A percentile compares a stretch with the other conserved stretches of the same genome.
Conservation (phyloP, 208 protist genomes). For the Trypanosoma cruzi region DNA sequence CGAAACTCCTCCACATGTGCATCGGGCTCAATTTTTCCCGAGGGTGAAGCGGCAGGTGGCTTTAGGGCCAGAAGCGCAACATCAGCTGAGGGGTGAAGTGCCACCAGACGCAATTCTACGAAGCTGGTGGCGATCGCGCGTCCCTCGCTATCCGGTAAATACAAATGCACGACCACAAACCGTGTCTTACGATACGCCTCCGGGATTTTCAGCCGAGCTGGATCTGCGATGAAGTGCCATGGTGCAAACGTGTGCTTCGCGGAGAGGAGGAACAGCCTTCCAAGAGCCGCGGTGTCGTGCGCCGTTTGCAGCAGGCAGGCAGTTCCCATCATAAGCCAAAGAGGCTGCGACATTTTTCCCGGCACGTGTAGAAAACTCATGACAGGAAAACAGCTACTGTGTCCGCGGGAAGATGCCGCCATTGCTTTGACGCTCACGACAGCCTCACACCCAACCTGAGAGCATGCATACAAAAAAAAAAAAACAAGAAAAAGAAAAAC, state of each 20-base stretch:
- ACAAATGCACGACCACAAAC: slow-evolving; percentile 61
- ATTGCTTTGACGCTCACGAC: background rate
- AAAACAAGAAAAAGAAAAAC: slow-evolving; percentile 1
- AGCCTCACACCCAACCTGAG: background rate
- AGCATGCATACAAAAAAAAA: background rate
- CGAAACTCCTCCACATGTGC: background rate
- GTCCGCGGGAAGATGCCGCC: background rate
- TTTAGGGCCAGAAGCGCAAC: slow-evolving; percentile 49
- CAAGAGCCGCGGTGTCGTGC: background rate
- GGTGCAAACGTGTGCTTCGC: slow-evolving; percentile 82
- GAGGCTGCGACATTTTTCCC: slow-evolving; percentile 73
- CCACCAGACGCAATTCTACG: slow-evolving; percentile 40
- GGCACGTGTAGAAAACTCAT: slow-evolving; percentile 82
- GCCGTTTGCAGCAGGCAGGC: slow-evolving; percentile 37
- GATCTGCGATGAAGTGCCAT: slow-evolving; percentile 59
- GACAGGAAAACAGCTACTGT: slow-evolving; percentile 44
- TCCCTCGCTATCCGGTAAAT: slow-evolving; percentile 33
- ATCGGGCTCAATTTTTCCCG: background rate
- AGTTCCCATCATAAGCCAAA: slow-evolving; percentile 89
- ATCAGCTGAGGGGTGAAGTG: slow-evolving; percentile 60
- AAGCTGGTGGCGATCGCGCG: slow-evolving; percentile 26
- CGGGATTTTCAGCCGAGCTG: slow-evolving; percentile 68
- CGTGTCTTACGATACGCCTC: slow-evolving; percentile 72
- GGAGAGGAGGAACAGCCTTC: slow-evolving; percentile 53
- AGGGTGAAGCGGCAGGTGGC: background rate